Evolutionary conservation across 768 basidiomycete species (phyloP).

Genomic region (Tylopilus cervinicoccineus): DNA sequence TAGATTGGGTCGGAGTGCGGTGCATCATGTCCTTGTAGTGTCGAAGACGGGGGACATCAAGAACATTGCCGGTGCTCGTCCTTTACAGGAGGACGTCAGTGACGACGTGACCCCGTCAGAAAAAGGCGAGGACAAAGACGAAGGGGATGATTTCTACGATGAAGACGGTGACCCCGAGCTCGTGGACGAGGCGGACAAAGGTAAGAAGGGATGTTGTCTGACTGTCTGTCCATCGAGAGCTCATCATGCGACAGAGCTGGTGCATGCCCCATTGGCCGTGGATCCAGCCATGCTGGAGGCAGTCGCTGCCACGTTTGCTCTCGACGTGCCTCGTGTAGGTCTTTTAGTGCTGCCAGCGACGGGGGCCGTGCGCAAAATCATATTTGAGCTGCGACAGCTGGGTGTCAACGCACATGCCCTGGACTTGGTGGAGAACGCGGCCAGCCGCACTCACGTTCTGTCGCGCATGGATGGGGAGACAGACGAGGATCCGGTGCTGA

Average conservation of each 20-base stretch:
- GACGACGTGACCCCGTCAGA: not conserved
- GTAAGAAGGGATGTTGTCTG: constrained; percentile 11
- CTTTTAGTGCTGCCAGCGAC: constrained; percentile 65
- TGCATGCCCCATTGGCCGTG: constrained; percentile 47
- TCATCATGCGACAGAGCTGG: constrained; percentile 38
- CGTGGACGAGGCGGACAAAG: constrained; percentile 17
- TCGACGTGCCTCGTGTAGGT: constrained; percentile 66
- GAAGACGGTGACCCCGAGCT: constrained; percentile 19
- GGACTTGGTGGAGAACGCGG: constrained; percentile 45
- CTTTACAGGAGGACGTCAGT: constrained; percentile 1
- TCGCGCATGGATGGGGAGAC: constrained; percentile 27
- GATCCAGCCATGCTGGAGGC: constrained; percentile 59
- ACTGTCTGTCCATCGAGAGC: not conserved
- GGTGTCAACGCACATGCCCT: constrained; percentile 65
- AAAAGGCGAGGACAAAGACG: constrained; percentile 2
- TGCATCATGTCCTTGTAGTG: constrained; percentile 62
- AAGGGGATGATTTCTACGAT: constrained; percentile 22
- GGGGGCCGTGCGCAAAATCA: constrained; percentile 56
- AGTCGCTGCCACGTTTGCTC: constrained; percentile 63
- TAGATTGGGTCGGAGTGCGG: constrained; percentile 25
- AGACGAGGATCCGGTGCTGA: constrained; percentile 53
- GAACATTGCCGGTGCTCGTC: constrained; percentile 51
- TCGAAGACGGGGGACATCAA: constrained; percentile 46
- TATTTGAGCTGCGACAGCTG: constrained; percentile 59
- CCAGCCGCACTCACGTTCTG: constrained; percentile 42